Conservation (phyloP, 1,284 basidiomycete species). For the Cryptococcus hybrid region DNA sequence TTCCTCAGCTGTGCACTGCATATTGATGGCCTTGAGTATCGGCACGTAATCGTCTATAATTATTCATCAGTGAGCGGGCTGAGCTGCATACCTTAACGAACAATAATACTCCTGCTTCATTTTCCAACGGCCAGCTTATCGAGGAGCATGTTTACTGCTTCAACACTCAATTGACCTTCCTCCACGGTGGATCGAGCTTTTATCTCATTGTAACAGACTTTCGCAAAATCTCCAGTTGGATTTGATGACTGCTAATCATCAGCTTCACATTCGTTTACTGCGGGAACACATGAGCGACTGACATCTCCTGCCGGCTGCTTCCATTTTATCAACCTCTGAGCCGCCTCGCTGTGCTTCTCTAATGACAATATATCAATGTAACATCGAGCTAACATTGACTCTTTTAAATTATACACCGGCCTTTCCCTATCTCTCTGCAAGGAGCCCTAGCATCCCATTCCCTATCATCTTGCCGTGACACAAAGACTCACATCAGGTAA, state of each 20-base stretch:
- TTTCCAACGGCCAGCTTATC: constrained; percentile 60
- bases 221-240: constrained; percentile 74
- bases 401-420: constrained; percentile 85
- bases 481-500: constrained; percentile 51
- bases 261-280: neutral
- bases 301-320: constrained; percentile 63
- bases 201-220: constrained; percentile 79
- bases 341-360: constrained; percentile 70
- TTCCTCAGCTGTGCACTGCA: constrained; percentile 72
- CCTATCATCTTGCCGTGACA: neutral
- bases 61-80: neutral
- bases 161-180: constrained; percentile 69
- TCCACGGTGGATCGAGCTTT: constrained; percentile 78
- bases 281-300: neutral
- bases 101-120: constrained; percentile 26
- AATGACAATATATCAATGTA: constrained; percentile 86
- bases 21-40: constrained; percentile 71
- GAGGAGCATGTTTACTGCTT: constrained; percentile 73
- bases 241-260: constrained; percentile 8
- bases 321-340: constrained; percentile 80
- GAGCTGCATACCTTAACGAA: neutral
- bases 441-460: neutral
- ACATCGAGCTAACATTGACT: constrained; percentile 82
- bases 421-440: constrained; percentile 83
- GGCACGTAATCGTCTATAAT: constrained; percentile 65